A percentile compares a stretch with the other conserved stretches of the same genome.
Evolutionary conservation across 2,329 filamentous ascomycete genomes (phyloP).

Genomic region (Hypomyces perniciosus): DNA sequence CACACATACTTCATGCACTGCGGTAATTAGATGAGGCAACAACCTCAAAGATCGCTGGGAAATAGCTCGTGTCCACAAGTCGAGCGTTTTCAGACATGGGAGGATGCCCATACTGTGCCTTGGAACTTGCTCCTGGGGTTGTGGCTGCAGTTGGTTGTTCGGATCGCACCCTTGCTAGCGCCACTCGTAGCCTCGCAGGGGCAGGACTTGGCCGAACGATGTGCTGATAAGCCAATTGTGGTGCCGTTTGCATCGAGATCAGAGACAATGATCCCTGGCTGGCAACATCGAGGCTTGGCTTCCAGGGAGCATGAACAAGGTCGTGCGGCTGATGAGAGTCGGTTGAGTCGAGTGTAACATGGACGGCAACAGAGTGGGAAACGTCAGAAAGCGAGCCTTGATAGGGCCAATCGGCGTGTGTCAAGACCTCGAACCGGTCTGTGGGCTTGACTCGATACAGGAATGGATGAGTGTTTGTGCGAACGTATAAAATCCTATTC

Average conservation of each 20-base stretch:
- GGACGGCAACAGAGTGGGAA: not conserved
- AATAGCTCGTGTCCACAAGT: not conserved
- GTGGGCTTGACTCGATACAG: not conserved
- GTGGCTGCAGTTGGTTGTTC: too few species aligned
- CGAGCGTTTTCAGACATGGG: too few species aligned
- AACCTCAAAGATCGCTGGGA: not conserved
- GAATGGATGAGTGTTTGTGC: too few species aligned
- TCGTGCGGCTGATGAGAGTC: not conserved
- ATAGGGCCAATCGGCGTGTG: not conserved
- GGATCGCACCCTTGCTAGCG: constrained; percentile 10
- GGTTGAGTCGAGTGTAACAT: not conserved
- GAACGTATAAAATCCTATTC: too few species aligned
- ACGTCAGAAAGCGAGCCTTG: not conserved
- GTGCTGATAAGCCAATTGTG: constrained; percentile 6
- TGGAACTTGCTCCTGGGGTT: too few species aligned
- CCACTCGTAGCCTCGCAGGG: constrained; percentile 9
- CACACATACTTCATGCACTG: not conserved
- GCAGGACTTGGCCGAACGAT: constrained; percentile 12
- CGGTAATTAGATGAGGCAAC: not conserved
- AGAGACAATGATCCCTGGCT: not conserved
- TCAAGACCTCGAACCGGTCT: not conserved
- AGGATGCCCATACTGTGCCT: too few species aligned
- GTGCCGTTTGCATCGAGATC: not conserved
- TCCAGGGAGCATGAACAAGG: not conserved
- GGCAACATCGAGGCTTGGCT: not conserved